A percentile compares a stretch with the other conserved stretches of the same genome.
Evolutionary conservation across 1,284 basidiomycete genomes (phyloP).

Genomic region (Lentinula novae-zelandiae): DNA sequence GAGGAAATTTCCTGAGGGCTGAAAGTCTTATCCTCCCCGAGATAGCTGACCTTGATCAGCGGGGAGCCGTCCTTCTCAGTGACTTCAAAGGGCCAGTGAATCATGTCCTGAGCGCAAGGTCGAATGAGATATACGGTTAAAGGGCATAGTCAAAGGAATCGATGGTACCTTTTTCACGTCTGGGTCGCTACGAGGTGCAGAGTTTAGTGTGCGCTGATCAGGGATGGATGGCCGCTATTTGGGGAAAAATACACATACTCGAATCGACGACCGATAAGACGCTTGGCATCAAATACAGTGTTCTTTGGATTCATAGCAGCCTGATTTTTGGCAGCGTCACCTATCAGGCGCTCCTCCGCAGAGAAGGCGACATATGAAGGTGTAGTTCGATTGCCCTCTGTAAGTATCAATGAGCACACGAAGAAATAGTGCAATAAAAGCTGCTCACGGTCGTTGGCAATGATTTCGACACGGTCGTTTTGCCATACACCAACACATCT

Average conservation of each 20-base stretch:
- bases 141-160: not conserved
- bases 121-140: conserved; percentile 9
- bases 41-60: conserved; percentile 93
- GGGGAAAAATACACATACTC: conserved; percentile 57
- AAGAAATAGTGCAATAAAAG: conserved; percentile 5
- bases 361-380: conserved; percentile 99
- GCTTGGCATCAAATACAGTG: conserved; percentile 97
- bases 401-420: conserved; percentile 11
- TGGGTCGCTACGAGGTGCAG: conserved; percentile 54
- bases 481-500: conserved; percentile 97
- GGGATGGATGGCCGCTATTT: conserved; percentile 9
- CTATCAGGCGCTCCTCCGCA: conserved; percentile 95
- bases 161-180: conserved; percentile 76
- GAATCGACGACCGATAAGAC: conserved; percentile 94
- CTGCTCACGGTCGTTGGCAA: conserved; percentile 88
- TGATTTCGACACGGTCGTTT: conserved; percentile 98
- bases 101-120: conserved; percentile 59
- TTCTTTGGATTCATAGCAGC: conserved; percentile 94
- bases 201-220: conserved; percentile 14
- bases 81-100: conserved; percentile 95
- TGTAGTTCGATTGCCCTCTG: conserved; percentile 98
- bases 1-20: conserved; percentile 97
- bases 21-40: conserved; percentile 92
- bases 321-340: conserved; percentile 99
- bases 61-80: conserved; percentile 93